A percentile compares a stretch with the other conserved stretches of the same genome.
Conservation (phyloP, 768 basidiomycete species). For the Tulasnella calospora region DNA sequence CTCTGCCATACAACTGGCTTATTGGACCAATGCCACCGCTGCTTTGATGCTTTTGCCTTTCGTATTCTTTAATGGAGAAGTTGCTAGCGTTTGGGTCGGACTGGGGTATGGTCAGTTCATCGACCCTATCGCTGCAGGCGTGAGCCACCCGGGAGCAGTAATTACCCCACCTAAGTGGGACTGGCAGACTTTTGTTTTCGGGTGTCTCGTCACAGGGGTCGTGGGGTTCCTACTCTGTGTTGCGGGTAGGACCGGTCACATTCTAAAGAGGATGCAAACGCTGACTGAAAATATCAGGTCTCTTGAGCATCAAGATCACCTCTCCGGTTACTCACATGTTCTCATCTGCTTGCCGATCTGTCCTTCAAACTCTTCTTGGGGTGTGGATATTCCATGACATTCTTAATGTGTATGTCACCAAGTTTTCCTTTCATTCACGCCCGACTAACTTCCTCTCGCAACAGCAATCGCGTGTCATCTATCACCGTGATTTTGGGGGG, state of each 20-base stretch:
- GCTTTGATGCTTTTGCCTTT: slow-evolving; percentile 61
- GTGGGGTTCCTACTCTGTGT: slow-evolving; percentile 78
- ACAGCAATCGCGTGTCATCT: slow-evolving; percentile 57
- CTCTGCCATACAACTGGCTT: slow-evolving; percentile 67
- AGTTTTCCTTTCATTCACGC: neutral
- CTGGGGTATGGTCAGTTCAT: slow-evolving; percentile 25
- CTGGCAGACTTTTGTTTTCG: slow-evolving; percentile 54
- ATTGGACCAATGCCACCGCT: slow-evolving; percentile 72
- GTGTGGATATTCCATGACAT: slow-evolving; percentile 72
- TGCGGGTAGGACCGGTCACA: slow-evolving; percentile 43
- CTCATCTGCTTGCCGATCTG: slow-evolving; percentile 71
- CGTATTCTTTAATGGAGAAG: slow-evolving; percentile 55
- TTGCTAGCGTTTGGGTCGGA: slow-evolving; percentile 34
- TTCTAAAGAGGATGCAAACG: neutral
- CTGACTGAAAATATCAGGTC: slow-evolving; percentile 23
- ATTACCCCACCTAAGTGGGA: slow-evolving; percentile 42
- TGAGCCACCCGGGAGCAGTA: neutral
- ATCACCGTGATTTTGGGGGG: slow-evolving; percentile 64
- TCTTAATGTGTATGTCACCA: slow-evolving; percentile 58
- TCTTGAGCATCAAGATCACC: slow-evolving; percentile 65
- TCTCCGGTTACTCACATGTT: slow-evolving; percentile 85
- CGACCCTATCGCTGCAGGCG: neutral
- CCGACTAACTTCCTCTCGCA: slow-evolving; percentile 19
- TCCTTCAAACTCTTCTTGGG: slow-evolving; percentile 75
- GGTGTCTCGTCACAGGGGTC: slow-evolving; percentile 62